These are phyloP conservation scores for Melastoma candidum DNA, from an alignment of 441 rosid genomes.

Conservation along the genomic window DNA sequence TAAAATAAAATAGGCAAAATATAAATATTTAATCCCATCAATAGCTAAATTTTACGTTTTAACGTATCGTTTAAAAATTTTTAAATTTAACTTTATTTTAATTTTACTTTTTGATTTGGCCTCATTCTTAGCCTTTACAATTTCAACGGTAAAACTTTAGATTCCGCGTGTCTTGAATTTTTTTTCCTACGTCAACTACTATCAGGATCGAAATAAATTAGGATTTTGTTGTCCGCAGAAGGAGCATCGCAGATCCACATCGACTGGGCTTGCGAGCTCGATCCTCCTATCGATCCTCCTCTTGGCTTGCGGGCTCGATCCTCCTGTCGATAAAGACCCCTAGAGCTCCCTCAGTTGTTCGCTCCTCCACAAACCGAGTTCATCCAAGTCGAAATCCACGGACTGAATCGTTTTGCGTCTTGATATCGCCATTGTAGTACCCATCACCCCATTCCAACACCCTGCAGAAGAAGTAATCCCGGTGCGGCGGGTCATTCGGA, in stretches of 20 bases:
- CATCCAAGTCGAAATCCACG: slow-evolving; percentile 52
- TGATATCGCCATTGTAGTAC: slow-evolving; percentile 92
- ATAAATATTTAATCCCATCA: too few relatives aligned
- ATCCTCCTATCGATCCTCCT: slow-evolving; percentile 78
- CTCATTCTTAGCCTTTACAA: too few relatives aligned
- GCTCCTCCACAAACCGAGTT: slow-evolving; percentile 75
- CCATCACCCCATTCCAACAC: slow-evolving; percentile 88
- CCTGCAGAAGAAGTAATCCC: slow-evolving; percentile 22
- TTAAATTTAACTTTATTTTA: too few relatives aligned
- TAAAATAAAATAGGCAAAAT: too few relatives aligned
- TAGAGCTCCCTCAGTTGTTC: slow-evolving; percentile 86
- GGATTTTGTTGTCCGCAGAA: slow-evolving; percentile 66
- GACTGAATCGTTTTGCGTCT: slow-evolving; percentile 87
- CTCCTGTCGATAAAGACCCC: slow-evolving; percentile 59
- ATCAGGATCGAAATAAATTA: slow-evolving; percentile 82
- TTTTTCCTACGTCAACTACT: slow-evolving; percentile 37
- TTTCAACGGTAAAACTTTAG: too few relatives aligned
- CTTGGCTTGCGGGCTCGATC: slow-evolving; percentile 48
- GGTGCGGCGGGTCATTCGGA: too few relatives aligned
- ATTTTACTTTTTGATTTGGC: too few relatives aligned
- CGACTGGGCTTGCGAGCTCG: slow-evolving; percentile 46
- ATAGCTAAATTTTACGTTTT: too few relatives aligned
- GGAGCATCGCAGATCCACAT: slow-evolving; percentile 82
- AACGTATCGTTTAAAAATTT: too few relatives aligned
- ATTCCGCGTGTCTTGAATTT: too few relatives aligned